Percentiles rank a stretch among this genome's conserved stretches.
phyloP scores from a whole-genome alignment of 225 moss, liverwort and hornwort genomes.

The Marchantia paleacea region DNA sequence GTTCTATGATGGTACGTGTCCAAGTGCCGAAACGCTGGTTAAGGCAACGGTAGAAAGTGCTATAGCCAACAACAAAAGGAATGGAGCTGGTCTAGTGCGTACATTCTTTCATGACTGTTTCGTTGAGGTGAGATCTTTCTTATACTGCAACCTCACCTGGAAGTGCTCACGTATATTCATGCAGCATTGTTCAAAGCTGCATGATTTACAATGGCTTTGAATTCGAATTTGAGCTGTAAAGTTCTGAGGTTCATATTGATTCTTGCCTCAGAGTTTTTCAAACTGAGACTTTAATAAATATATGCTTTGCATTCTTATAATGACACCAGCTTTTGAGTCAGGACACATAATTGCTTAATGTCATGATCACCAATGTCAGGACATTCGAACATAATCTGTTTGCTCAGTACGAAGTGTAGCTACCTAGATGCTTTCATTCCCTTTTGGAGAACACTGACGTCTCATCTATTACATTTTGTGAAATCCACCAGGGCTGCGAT shows the following conservation, averaged over 20 bases:
- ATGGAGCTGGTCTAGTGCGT: conserved; percentile 27
- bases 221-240: neutral
- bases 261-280: neutral
- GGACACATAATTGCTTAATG: neutral
- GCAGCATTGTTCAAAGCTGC: neutral
- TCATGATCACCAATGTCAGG: neutral
- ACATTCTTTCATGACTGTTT: conserved; percentile 41
- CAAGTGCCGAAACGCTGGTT: conserved; percentile 1
- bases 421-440: neutral
- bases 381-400: neutral
- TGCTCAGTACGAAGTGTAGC: neutral
- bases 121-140: conserved; percentile 25
- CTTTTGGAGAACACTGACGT: neutral
- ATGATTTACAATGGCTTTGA: neutral
- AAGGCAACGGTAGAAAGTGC: conserved; percentile 5
- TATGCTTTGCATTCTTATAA: neutral
- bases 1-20: conserved; percentile 20
- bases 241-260: too few relatives aligned
- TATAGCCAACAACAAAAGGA: neutral
- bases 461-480: neutral
- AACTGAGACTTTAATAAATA: neutral
- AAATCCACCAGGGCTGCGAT: conserved; percentile 17
- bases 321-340: neutral
- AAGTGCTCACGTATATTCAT: neutral
- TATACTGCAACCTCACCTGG: neutral